Evolutionary conservation across 345 rosid species (phyloP).

Genomic region (Raphanus sativus): DNA sequence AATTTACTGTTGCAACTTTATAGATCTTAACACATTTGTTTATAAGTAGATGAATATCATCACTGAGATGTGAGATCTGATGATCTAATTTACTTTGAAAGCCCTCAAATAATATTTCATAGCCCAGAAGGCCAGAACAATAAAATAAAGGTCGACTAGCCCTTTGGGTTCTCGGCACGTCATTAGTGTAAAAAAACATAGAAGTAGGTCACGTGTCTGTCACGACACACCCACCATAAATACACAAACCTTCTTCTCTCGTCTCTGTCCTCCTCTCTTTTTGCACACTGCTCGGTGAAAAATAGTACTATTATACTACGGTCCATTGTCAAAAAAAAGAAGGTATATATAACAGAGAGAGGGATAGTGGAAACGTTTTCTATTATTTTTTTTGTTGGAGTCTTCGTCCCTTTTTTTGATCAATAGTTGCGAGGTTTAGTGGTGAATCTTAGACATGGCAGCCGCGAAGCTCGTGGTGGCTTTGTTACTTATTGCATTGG

Average conservation of each 20-base stretch:
- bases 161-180: not conserved
- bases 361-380: constrained; percentile 15
- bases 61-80: too few species aligned
- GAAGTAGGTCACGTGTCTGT: constrained; percentile 29
- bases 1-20: too few species aligned
- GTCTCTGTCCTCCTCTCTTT: not conserved
- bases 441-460: constrained; percentile 51
- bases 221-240: constrained; percentile 34
- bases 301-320: constrained; percentile 16
- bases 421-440: constrained; percentile 26
- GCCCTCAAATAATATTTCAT: not conserved
- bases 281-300: constrained; percentile 22
- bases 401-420: constrained; percentile 27
- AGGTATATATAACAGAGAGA: not conserved
- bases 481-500: too few species aligned
- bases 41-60: not conserved
- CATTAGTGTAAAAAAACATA: not conserved
- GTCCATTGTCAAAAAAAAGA: constrained; percentile 25
- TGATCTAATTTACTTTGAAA: not conserved
- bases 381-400: constrained; percentile 14
- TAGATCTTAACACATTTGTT: not conserved
- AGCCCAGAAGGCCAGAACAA: not conserved
- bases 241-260: not conserved
- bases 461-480: too few species aligned
- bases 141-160: not conserved